These are phyloP conservation scores for Salix exigua DNA, from an alignment of 345 rosid genomes.

Conservation along the genomic window DNA sequence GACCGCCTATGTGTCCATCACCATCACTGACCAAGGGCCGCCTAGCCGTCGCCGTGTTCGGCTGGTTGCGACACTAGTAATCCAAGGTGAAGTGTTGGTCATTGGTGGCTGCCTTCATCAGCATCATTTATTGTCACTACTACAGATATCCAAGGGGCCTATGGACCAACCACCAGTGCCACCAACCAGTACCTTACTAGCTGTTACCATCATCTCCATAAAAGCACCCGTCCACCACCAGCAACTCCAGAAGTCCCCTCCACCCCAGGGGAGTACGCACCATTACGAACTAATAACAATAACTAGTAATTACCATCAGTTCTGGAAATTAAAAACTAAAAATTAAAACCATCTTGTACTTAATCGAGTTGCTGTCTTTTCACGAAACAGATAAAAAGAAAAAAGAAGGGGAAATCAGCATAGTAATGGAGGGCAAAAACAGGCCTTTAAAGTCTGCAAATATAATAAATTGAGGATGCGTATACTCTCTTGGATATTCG, in stretches of 20 bases:
- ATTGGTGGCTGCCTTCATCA: not conserved
- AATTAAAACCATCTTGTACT: not conserved
- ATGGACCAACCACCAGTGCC: not conserved
- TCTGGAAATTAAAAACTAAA: not conserved
- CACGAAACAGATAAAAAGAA: too few species aligned
- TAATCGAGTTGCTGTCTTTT: not conserved
- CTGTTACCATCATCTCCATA: not conserved
- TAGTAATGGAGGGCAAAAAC: too few species aligned
- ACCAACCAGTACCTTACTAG: not conserved
- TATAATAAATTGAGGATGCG: too few species aligned
- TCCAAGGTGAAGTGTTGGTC: not conserved
- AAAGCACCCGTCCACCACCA: not conserved
- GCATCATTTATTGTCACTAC: not conserved
- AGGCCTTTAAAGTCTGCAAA: too few species aligned
- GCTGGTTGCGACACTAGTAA: not conserved
- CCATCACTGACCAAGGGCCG: not conserved
- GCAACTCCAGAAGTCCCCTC: not conserved
- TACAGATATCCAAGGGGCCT: not conserved
- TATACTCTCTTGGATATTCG: too few species aligned
- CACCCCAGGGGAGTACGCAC: not conserved
- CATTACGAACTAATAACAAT: not conserved
- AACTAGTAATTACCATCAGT: not conserved
- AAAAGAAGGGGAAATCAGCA: too few species aligned
- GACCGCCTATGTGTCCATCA: not conserved
- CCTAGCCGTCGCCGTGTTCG: not conserved